These are phyloP conservation scores for Syzygium aqueum DNA, from an alignment of 345 rosid genomes.

Conservation along the genomic window DNA sequence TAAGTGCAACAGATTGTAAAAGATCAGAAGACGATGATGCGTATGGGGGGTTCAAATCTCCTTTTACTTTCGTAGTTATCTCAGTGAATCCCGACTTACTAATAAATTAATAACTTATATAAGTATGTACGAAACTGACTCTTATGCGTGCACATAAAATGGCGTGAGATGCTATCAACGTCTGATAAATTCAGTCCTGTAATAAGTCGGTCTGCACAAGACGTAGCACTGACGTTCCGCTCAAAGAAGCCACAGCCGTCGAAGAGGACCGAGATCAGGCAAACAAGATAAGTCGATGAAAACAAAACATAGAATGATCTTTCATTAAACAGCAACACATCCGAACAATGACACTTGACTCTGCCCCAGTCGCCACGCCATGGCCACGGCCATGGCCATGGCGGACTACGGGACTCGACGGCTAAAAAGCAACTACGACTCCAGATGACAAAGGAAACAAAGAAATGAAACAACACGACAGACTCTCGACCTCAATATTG, in stretches of 20 bases:
- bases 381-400: background rate
- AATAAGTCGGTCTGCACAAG: background rate
- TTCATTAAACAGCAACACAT: background rate
- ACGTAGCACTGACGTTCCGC: background rate
- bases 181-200: background rate
- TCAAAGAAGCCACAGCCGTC: background rate
- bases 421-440: background rate
- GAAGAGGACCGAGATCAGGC: background rate
- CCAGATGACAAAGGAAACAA: background rate
- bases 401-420: background rate
- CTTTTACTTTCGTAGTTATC: background rate
- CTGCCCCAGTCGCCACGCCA: background rate
- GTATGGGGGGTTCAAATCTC: background rate
- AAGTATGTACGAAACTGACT: background rate
- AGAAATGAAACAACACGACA: background rate
- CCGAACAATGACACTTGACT: background rate
- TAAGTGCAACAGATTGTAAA: background rate
- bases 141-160: background rate
- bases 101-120: no score
- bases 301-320: background rate
- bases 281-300: background rate
- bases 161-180: background rate
- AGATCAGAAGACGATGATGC: background rate
- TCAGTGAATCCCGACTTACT: background rate
- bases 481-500: background rate